Evolutionary conservation across 1,284 basidiomycete genomes (phyloP), one percentile per base, ranked within the genome.

Genomic region (Flammula alnicola): DNA sequence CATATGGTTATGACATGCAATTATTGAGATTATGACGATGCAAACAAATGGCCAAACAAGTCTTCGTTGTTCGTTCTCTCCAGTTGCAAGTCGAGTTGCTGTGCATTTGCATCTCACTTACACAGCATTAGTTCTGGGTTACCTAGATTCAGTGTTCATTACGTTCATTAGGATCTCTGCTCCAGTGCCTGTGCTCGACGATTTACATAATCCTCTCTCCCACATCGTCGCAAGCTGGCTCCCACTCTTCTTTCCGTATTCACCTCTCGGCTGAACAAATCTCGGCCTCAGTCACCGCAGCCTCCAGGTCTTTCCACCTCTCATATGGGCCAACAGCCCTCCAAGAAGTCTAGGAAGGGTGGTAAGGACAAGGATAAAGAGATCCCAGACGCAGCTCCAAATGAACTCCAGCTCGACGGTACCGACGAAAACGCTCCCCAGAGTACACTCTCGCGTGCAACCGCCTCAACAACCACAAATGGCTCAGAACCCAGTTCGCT

Each of bases 261-360:
- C 56, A 78, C 86, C 55, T 83, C 81, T 58, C 76, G 85, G 68
- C 76, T 88, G 55, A 78, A 81, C 60, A 85, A 79, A 78, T 80
- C 83, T 58, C 77, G 88, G 71, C 76, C 83, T 37, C 81, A 84
- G 64, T 88, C 86, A 51, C 83, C 86, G 39, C 80, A 81, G 61
- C 81, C 79, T 48, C 68, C 76, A 61, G 68, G 69, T 50, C 56
- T 67, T 17, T 60, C 63, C n/a, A n/a, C n/a, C n/a, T n/a, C 50
- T 65, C 68, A 83, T 22, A 90, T 89, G 85, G 87, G 88, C 70
- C 88, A 89, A 67, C 83, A 87, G 69, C 80, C 83, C 62, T 90
- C 88, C 59, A 90, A 87, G 78, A 88, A 84, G 76, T 72, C 79
- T 58, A 86, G 81, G 78, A 89, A 85, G 73, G 70, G 70, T 45